Evolutionary conservation across 75 land plant genomes (phyloP).

Genomic region (Pinus tabuliformis): DNA sequence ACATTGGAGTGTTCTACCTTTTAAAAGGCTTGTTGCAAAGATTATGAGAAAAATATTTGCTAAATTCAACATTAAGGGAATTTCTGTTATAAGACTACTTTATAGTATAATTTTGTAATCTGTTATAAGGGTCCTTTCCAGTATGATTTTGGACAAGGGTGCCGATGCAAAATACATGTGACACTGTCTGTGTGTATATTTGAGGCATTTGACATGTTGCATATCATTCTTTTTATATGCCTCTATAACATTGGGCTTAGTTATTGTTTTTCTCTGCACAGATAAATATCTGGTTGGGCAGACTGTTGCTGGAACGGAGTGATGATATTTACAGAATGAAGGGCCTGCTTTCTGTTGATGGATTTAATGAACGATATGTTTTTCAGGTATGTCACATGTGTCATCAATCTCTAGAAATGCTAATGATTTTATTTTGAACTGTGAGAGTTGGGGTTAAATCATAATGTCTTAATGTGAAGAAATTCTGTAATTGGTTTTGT

Average conservation of each 20-base stretch:
- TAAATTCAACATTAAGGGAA: too few species aligned
- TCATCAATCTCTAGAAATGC: neutral
- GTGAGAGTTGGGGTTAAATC: neutral
- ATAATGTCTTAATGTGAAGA: neutral
- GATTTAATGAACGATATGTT: slow-evolving; percentile 87
- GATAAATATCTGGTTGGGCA: slow-evolving; percentile 93
- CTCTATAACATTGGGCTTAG: neutral
- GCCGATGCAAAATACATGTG: neutral
- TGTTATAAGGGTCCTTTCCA: too few species aligned
- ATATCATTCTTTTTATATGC: neutral
- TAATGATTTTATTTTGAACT: neutral
- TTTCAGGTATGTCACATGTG: slow-evolving; percentile 67
- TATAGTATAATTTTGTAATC: too few species aligned
- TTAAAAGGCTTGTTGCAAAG: too few species aligned
- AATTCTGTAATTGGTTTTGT: neutral
- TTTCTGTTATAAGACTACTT: too few species aligned
- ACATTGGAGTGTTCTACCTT: too few species aligned
- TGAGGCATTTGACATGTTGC: too few species aligned
- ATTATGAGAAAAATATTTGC: too few species aligned
- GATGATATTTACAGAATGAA: slow-evolving; percentile 97
- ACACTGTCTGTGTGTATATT: neutral
- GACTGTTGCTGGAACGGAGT: slow-evolving; percentile 70
- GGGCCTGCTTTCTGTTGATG: slow-evolving; percentile 90
- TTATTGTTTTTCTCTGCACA: slow-evolving; percentile 15
- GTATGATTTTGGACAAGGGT: too few species aligned